These are phyloP conservation scores for Candida railenensis DNA, from an alignment of 805 yeast genomes.

Conservation along the genomic window DNA sequence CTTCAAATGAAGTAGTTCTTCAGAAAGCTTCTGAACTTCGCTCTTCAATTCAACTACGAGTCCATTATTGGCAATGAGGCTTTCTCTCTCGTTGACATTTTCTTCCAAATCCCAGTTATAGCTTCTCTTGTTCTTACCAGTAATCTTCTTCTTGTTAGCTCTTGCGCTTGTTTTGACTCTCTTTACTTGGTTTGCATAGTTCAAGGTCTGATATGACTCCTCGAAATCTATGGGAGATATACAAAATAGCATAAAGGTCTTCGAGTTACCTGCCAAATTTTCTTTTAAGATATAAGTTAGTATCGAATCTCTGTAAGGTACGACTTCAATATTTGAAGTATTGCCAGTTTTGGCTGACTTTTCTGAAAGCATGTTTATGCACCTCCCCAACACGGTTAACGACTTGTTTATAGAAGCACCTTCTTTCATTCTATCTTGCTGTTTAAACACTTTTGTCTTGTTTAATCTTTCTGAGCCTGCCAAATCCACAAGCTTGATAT, in stretches of 20 bases:
- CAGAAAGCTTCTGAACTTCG: constrained; percentile 31
- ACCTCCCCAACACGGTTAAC: constrained; percentile 74
- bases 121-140: constrained; percentile 18
- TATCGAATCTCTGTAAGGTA: constrained; percentile 74
- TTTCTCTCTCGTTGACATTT: constrained; percentile 19
- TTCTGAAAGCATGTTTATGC: constrained; percentile 49
- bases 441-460: constrained; percentile 60
- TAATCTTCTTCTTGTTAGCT: constrained; percentile 30
- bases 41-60: constrained; percentile 26
- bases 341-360: neutral
- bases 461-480: constrained; percentile 70
- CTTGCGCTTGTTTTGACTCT: constrained; percentile 62
- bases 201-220: constrained; percentile 70
- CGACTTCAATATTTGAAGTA: constrained; percentile 30
- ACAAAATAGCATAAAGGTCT: constrained; percentile 85
- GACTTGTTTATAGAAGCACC: constrained; percentile 79
- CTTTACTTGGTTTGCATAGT: constrained; percentile 79
- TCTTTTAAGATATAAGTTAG: constrained; percentile 76
- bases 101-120: constrained; percentile 29
- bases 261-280: constrained; percentile 80
- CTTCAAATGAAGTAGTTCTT: constrained; percentile 17
- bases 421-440: constrained; percentile 58
- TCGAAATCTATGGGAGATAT: constrained; percentile 78
- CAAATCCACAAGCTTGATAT: constrained; percentile 69
- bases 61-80: constrained; percentile 7